Base-by-base conservation (phyloP, 1,284 basidiomycete species). In the Heterobasidion irregulare region DNA sequence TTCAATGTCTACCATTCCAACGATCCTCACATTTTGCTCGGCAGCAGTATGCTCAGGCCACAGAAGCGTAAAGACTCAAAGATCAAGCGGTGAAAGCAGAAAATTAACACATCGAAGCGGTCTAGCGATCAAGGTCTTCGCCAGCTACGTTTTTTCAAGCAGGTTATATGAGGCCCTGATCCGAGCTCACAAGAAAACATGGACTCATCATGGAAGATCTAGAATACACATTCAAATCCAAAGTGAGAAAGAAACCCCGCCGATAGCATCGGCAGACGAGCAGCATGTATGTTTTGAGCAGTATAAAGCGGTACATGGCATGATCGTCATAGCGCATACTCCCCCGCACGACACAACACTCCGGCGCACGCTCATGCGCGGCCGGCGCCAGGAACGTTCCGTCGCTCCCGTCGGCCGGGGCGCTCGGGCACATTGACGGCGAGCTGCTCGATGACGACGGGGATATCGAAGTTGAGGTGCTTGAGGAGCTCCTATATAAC, bases 401-500 rank as follows among this genome's bases (percentile, higher is more conserved):
- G 81, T 69, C 85, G 81, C 72, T 91, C 88, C 61, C 87, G 77
- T 61, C 89, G 78, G 46, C 78, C 82, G 48, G 82, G 77, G 61
- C 89, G 86, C 73, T 93, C 89, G 8, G 84, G 82, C 56, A 78
- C 79, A 53, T 83, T 82, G 57, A 85, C 74, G 53, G 88, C 78
- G 62, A 86, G 86, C 58, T 73, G 74, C 59, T 84, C 77, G 58
- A 94, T 80, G 60, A 67, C 84, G 71, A 92, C 89, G 55, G 79
- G 71, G 73, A 97, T 80, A 72, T 96, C 94, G 72, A 97, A 94
- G 82, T 95, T 95, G 70, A 98, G 85, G 34, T 87, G 76, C 62
- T 83, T 81, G 66, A 97, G 86, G 66, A 97, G 86, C 61, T 86
- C 90, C 92, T 93, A 60, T 6, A 43, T 58, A 16, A 54, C 6